A percentile compares a stretch with the other conserved stretches of the same genome.
Conservation (phyloP, 495 filamentous ascomycete species). For the Trichoderma orchidacearum region DNA sequence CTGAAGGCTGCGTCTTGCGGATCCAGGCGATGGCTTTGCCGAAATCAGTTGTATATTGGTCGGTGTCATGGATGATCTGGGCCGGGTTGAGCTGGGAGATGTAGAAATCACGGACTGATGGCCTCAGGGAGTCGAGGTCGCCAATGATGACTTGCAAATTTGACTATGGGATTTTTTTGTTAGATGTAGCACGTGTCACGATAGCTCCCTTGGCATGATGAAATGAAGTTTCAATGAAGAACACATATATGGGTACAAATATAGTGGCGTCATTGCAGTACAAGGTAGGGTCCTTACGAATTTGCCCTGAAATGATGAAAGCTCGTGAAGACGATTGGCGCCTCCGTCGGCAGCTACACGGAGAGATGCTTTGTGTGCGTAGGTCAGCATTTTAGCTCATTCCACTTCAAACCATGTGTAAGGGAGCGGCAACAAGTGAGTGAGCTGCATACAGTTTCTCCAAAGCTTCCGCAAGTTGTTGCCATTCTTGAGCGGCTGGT, state of each 20-base stretch:
- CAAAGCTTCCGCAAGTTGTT: slow-evolving; percentile 35
- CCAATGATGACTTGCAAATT: slow-evolving; percentile 64
- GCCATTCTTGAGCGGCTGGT: slow-evolving; percentile 52
- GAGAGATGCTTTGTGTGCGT: slow-evolving; percentile 32
- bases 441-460: slow-evolving; percentile 35
- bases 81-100: slow-evolving; percentile 26
- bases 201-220: not conserved
- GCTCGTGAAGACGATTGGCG: slow-evolving; percentile 65
- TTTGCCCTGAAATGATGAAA: slow-evolving; percentile 7
- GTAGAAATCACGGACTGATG: slow-evolving; percentile 47
- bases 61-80: slow-evolving; percentile 47
- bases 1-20: slow-evolving; percentile 11
- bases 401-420: not conserved
- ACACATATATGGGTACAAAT: not conserved
- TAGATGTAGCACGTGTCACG: slow-evolving; percentile 10
- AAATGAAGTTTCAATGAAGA: not conserved
- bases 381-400: slow-evolving; percentile 5
- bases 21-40: slow-evolving; percentile 42
- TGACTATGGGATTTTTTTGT: slow-evolving; percentile 14
- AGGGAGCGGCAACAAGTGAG: not conserved
- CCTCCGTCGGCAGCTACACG: slow-evolving; percentile 81
- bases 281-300: not conserved
- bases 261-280: not conserved
- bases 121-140: slow-evolving; percentile 72
- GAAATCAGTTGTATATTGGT: slow-evolving; percentile 77